These are phyloP conservation scores for Rugosomyces carneus DNA, from an alignment of 1,284 basidiomycete species.

Conservation along the genomic window DNA sequence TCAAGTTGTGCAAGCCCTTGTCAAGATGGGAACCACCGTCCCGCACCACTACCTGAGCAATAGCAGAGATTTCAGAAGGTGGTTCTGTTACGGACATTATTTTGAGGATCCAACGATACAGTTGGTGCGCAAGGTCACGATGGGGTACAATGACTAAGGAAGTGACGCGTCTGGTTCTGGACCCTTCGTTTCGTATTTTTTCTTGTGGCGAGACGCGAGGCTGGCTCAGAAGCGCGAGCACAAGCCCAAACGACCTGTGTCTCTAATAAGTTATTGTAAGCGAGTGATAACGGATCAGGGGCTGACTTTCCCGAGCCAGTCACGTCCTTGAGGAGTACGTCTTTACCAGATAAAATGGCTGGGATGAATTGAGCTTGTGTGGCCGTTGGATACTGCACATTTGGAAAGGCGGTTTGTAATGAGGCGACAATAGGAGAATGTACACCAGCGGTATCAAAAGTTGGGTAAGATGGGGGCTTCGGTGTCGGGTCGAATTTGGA, in stretches of 20 bases:
- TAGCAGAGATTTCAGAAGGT: conserved; percentile 29
- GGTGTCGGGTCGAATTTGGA: background rate
- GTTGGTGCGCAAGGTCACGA: conserved; percentile 65
- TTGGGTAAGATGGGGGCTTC: conserved; percentile 8
- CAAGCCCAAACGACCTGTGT: conserved; percentile 58
- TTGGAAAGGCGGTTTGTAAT: conserved; percentile 55
- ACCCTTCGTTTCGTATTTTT: conserved; percentile 14
- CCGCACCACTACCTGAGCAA: conserved; percentile 60
- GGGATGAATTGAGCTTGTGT: conserved; percentile 58
- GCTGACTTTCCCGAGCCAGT: conserved; percentile 74
- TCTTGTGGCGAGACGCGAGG: conserved; percentile 27
- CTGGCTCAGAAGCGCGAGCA: conserved; percentile 60
- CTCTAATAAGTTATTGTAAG: conserved; percentile 3
- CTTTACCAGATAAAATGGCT: conserved; percentile 48
- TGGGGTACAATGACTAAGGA: conserved; percentile 70
- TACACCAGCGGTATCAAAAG: conserved; percentile 49
- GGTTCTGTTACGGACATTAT: conserved; percentile 30
- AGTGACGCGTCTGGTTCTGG: conserved; percentile 26
- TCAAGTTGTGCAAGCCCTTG: conserved; percentile 33
- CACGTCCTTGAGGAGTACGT: conserved; percentile 60
- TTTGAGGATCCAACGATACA: conserved; percentile 59
- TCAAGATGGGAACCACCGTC: conserved; percentile 33
- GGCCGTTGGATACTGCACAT: conserved; percentile 49
- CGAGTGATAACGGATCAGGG: conserved; percentile 1
- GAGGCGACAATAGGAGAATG: conserved; percentile 40